A percentile compares a stretch with the other conserved stretches of the same genome.
These are phyloP conservation scores for Pseudocercospora macadamiae DNA, from an alignment of 2,329 filamentous ascomycete species.

Conservation along the genomic window DNA sequence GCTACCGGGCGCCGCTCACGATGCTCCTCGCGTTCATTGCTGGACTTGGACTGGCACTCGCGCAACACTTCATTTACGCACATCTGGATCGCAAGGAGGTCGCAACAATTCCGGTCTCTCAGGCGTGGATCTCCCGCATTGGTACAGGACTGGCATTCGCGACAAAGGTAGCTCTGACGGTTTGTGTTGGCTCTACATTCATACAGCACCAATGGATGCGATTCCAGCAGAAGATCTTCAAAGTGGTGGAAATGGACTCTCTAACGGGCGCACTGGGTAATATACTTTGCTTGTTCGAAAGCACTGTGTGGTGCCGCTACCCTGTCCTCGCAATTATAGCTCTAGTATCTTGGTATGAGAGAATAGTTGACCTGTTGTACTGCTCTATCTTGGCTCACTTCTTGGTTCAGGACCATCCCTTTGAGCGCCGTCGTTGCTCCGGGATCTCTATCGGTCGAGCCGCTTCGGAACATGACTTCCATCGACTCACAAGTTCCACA, in stretches of 20 bases:
- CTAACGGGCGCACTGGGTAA: neutral
- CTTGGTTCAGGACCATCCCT: neutral
- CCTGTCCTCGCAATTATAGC: neutral
- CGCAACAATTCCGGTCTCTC: neutral
- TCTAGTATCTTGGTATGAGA: neutral
- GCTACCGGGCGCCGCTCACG: neutral
- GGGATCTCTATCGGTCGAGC: neutral
- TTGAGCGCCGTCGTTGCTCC: neutral
- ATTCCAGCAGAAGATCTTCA: neutral
- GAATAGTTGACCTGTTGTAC: no score
- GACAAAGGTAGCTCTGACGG: neutral
- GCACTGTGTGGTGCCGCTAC: neutral
- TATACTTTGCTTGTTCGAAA: neutral
- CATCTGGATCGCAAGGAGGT: neutral
- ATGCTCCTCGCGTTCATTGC: conserved; percentile 5
- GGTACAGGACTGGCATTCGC: neutral
- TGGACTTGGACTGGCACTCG: no score
- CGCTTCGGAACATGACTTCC: neutral
- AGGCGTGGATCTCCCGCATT: conserved; percentile 3
- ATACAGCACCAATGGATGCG: neutral
- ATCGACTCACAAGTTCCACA: neutral
- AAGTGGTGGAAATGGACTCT: neutral
- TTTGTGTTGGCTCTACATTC: neutral
- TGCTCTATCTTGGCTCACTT: no score
- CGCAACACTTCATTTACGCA: neutral